Evolutionary conservation across 805 yeast species (phyloP), one percentile per base, ranked within the genome.

Genomic region (Citeromyces nyonsensis): DNA sequence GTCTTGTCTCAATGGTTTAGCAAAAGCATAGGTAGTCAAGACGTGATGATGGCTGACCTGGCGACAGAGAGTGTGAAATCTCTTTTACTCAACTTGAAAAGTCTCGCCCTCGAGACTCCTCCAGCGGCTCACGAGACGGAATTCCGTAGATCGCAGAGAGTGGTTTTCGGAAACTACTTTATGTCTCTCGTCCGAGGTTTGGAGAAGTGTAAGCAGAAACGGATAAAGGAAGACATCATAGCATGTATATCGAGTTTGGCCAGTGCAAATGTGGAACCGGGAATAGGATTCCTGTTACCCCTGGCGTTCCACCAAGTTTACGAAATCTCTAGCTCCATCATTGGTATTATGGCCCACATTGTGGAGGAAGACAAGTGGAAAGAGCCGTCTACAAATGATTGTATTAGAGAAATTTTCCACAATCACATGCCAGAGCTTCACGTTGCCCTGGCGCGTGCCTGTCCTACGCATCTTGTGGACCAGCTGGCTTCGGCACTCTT

Each of bases 301-400:
- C 63, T 83, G 47, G 91, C 93, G 0, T 81, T 73, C 43, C 82
- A 82, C 43, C 65, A 66, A 14, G 78, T 79, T 46, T 51, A 56
- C 10, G 64, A 72, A 33, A 73, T 82, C 20, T 58, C 91, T 37
- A 58, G 76, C 8, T 72, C 93, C 0, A 81, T 83, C 45, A 59
- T 84, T 44, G 75, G 76, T 36, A 88, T 84, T 2, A 83, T 84
- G 41, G 70, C 79, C 3, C 72, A 76, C 33, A 79, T 81, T 47
- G 56, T 70, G 40, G 45, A 60, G 56, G 24, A 45, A 9, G 20
- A 18, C 7, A 7, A 5, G 22, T 18, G 22, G 22, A 18, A 18
- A 18, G 22, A 18, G 22, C 22, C 22, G 5, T 18, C 22, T 5
- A 7, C 22, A 5, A 18, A 18, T 7, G 22, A 18, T 18, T 18